Base-by-base conservation (phyloP, 306 rosid species). In the Luffa aegyptiaca region DNA sequence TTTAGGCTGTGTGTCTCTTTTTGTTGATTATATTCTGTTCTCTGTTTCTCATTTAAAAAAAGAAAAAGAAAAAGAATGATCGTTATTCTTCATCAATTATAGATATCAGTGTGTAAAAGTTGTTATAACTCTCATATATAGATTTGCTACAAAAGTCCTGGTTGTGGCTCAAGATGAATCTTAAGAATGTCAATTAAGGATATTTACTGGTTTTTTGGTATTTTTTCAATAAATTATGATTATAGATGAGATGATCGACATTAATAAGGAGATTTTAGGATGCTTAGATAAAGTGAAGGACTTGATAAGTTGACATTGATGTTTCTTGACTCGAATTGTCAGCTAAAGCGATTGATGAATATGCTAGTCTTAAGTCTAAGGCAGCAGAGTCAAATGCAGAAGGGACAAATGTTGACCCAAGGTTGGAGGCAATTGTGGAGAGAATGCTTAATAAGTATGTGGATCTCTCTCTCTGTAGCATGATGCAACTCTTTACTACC, bases 311-410 rank as follows among this genome's bases (percentile, higher is more conserved):
- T 26, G 36, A 64, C 14, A 61, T 44, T 42, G 59, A 14, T 52
- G 69, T 31, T 79, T 70, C 55, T 81, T 82, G 86, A n/a, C 75
- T 83, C 70, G 79, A 87, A 64, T 85, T 77, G 77, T 82, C 96
- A 95, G 99, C 96, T 81, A 95, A 93, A 83, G 97, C 97, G 68
- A 93, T 95, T 48, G 99, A 95, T 85, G 99, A 95, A 86, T 95
- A 95, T 79, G 97, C 97, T 61, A 91, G 87, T 87, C 86, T 93
- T 9, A 93, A 87, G 88, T 85, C 89, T 18, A 90, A 95, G 91
- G 97, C 91, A 26, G 92, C 92, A 5, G 97, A 91, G 84, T 87
- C 97, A 83, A 88, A 84, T 77, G 88, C 79, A 75, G 88, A 85
- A 80, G 90, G 87, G 44, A 79, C 78, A 56, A 88, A 81, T 75